Evolutionary conservation across 2,329 filamentous ascomycete genomes (phyloP).

Genomic region (Scortechinia acanthostroma): DNA sequence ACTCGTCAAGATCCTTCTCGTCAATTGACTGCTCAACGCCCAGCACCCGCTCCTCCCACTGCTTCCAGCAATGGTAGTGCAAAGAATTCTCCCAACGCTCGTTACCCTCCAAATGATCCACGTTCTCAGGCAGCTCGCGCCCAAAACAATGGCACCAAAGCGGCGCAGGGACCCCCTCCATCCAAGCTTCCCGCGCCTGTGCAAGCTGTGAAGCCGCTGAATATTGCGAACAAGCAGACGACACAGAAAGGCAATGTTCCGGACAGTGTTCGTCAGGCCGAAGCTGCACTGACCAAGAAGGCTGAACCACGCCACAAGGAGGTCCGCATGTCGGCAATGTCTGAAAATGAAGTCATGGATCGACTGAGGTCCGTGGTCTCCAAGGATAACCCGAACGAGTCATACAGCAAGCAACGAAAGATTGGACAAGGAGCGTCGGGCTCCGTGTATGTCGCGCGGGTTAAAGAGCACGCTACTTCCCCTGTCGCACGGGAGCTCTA

Average conservation of each 20-base stretch:
- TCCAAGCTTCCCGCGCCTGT: neutral
- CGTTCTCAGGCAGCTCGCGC: neutral
- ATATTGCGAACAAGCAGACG: conserved; percentile 47
- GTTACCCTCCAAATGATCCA: neutral
- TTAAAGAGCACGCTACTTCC: conserved; percentile 84
- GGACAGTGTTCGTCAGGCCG: conserved; percentile 81
- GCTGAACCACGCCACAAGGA: conserved; percentile 75
- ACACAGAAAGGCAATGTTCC: conserved; percentile 43
- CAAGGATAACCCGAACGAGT: conserved; percentile 86
- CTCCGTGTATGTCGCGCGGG: conserved; percentile 93
- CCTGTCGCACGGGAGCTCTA: conserved; percentile 71
- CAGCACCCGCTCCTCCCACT: neutral
- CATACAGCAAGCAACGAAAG: conserved; percentile 99
- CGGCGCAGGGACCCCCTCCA: neutral
- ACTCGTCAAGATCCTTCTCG: conserved; percentile 66
- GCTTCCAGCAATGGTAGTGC: neutral
- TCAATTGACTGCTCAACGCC: conserved; percentile 72
- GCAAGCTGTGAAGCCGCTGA: conserved; percentile 18
- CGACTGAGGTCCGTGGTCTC: conserved; percentile 90
- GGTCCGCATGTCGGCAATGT: conserved; percentile 97
- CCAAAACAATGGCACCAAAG: neutral
- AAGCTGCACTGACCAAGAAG: conserved; percentile 75
- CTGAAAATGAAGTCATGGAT: conserved; percentile 92
- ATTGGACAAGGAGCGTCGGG: conserved; percentile 97
- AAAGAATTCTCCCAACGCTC: neutral